Evolutionary conservation across 768 basidiomycete species (phyloP), one percentile per base, ranked within the genome.

Genomic region (Russula sp.): DNA sequence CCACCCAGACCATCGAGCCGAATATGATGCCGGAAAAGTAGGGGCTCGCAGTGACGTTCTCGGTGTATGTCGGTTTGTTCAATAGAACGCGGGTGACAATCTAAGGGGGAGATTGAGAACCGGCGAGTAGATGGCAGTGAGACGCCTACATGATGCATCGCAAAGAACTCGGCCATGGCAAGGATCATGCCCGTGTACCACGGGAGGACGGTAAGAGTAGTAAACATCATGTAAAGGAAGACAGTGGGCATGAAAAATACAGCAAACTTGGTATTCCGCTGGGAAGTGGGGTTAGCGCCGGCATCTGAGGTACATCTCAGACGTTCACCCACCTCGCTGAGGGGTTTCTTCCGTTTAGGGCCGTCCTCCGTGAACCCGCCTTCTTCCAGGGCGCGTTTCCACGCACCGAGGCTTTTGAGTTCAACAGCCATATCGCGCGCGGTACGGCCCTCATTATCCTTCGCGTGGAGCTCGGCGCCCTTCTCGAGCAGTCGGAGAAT

Each of bases 401-500:
- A 98, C 2, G 96, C 89, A 6, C 87, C 91, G 31, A 94, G 71
- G 66, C 90, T 91, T 75, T 97, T 97, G 51, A 98, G 78, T 74
- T 97, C 94, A 13, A 86, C 80, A 0, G 97, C 95, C 92, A 99
- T 95, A 69, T 98, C 97, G 63, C 88, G 79, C 53, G 96, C 85
- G 1, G 94, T 95, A 71, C 97, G 84, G 7, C 91, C 90, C 57
- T 87, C 85, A 10, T 80, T 83, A 68, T 97, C 94, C 70, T 89
- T 90, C 7, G 87, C 85, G 40, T 78, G 79, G 22, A 96, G 75
- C 71, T 93, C 91, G 1, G 87, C 91, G 0, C 94, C 96, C 45
- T 88, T 89, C 70, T 94, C 91, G 20, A 97, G 74, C 16, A 99
- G 77, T 53, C 88, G 82, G 50, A 89, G 82, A 55, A 99, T 96